A percentile compares a stretch with the other conserved stretches of the same genome.
Conservation (phyloP, 495 filamentous ascomycete species). For the Lophium mytilinum region DNA sequence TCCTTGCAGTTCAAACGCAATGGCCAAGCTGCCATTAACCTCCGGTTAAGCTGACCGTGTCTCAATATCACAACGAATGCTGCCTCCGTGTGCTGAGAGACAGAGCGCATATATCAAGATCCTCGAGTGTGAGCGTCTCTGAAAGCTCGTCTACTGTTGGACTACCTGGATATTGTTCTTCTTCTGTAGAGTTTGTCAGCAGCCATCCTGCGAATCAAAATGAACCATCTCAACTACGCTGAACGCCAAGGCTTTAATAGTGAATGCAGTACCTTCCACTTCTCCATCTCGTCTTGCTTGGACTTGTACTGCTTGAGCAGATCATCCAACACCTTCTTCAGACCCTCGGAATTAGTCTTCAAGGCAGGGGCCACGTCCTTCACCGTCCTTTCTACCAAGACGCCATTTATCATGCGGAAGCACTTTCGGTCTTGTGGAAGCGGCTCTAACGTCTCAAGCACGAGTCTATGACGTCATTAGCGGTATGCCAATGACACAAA, state of each 20-base stretch:
- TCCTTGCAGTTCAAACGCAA: no score
- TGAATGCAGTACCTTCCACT: constrained; percentile 75
- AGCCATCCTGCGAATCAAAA: neutral
- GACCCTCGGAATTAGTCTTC: constrained; percentile 86
- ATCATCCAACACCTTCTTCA: constrained; percentile 94
- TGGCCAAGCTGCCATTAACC: no score
- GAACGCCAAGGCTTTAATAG: neutral
- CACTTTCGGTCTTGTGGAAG: constrained; percentile 84
- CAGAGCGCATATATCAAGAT: no score
- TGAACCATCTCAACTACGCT: neutral
- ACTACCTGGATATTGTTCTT: constrained; percentile 99
- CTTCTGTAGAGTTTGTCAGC: constrained; percentile 49
- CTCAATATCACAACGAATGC: no score
- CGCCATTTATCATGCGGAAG: constrained; percentile 97
- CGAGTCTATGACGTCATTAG: constrained; percentile 54
- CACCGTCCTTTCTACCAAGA: constrained; percentile 88
- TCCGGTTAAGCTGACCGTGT: no score
- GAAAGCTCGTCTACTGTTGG: constrained; percentile 50
- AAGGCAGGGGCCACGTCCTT: constrained; percentile 83
- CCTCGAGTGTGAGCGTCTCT: neutral
- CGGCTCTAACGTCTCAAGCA: constrained; percentile 85
- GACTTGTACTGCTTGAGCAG: constrained; percentile 93
- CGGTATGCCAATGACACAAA: neutral
- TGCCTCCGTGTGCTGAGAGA: no score
- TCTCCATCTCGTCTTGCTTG: constrained; percentile 92